A percentile compares a stretch with the other conserved stretches of the same genome.
These are phyloP conservation scores for Peniophora sp. DNA, from an alignment of 1,284 basidiomycete species.

Conservation along the genomic window DNA sequence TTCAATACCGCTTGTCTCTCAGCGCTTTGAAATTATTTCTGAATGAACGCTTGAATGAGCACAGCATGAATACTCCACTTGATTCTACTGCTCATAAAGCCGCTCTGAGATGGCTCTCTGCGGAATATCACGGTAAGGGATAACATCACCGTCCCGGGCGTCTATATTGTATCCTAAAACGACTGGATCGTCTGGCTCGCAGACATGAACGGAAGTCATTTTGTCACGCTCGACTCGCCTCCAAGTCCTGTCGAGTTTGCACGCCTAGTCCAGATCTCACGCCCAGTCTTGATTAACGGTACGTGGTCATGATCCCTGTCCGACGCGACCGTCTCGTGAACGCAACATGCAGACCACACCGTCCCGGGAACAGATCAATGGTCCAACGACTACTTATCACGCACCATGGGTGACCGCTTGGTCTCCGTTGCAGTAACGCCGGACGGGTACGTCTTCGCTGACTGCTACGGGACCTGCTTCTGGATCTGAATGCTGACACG, in stretches of 20 bases:
- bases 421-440: constrained; percentile 81
- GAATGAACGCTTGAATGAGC: not conserved
- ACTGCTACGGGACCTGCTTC: not conserved
- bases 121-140: constrained; percentile 44
- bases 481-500: not conserved
- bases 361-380: constrained; percentile 38
- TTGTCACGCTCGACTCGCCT: constrained; percentile 44
- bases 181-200: not conserved
- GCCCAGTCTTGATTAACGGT: constrained; percentile 77
- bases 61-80: not conserved
- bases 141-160: not conserved
- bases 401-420: constrained; percentile 40
- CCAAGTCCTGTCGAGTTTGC: constrained; percentile 72
- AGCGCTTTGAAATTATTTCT: too few species aligned
- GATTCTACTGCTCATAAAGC: constrained; percentile 1
- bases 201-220: constrained; percentile 62
- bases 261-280: constrained; percentile 61
- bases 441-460: constrained; percentile 48
- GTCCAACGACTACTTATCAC: constrained; percentile 56
- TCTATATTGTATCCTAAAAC: not conserved
- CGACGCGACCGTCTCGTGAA: not conserved
- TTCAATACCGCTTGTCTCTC: too few species aligned
- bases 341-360: constrained; percentile 27
- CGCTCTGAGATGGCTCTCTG: constrained; percentile 35
- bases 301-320: constrained; percentile 3